phyloP scores from a whole-genome alignment of 371 early-diverging fungal genomes.

The Mucor lusitanicus region DNA sequence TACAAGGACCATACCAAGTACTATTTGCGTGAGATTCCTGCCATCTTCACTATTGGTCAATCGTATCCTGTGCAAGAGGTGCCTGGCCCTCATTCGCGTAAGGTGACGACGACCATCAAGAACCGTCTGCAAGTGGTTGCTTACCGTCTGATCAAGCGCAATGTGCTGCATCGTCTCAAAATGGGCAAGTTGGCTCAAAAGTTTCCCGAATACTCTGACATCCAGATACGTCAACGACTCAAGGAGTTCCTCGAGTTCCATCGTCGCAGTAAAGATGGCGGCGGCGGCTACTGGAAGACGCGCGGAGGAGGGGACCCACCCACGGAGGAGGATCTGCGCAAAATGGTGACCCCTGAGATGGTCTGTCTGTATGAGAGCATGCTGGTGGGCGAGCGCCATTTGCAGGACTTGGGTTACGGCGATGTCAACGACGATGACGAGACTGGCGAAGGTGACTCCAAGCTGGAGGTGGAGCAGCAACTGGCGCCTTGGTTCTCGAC shows the following conservation, averaged over 20 bases:
- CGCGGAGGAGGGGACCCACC: conserved; percentile 83
- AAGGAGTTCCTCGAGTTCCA: conserved; percentile 98
- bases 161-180: conserved; percentile 73
- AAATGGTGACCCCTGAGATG: conserved; percentile 98
- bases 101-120: conserved; percentile 91
- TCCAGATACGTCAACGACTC: conserved; percentile 83
- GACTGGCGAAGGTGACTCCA: conserved; percentile 73
- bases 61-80: conserved; percentile 96
- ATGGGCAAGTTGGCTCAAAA: conserved; percentile 75
- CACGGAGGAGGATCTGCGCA: conserved; percentile 92
- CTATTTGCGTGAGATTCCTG: conserved; percentile 84
- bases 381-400: conserved; percentile 93
- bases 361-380: conserved; percentile 97
- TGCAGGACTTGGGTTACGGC: conserved; percentile 93
- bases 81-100: conserved; percentile 97
- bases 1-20: conserved; percentile 78
- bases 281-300: conserved; percentile 91
- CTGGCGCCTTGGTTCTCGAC: conserved; percentile 98
- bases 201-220: conserved; percentile 86
- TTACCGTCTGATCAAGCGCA: conserved; percentile 83
- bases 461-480: conserved; percentile 88
- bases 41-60: conserved; percentile 95
- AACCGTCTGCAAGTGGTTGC: conserved; percentile 92
- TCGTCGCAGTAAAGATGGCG: conserved; percentile 79
- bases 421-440: conserved; percentile 61